Percentiles rank a stretch among this genome's conserved stretches.
Evolutionary conservation across 192 early-diverging fungal genomes (phyloP).

Genomic region (Coemansia pectinata): DNA sequence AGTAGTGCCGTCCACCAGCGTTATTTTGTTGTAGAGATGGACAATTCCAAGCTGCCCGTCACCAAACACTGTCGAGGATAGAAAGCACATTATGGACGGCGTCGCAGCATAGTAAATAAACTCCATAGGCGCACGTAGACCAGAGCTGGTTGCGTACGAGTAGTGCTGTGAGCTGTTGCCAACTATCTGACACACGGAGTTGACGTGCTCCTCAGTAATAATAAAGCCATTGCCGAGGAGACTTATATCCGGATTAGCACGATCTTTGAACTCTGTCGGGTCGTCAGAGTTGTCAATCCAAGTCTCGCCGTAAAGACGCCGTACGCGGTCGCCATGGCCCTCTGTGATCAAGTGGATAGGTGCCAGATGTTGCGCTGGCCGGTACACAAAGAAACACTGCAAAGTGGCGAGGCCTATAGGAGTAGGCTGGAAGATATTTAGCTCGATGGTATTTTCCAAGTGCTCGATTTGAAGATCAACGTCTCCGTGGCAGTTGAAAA

Average conservation of each 20-base stretch:
- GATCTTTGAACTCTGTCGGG: background rate
- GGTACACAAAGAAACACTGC: constrained; percentile 1
- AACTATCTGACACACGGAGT: constrained; percentile 73
- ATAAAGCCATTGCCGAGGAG: background rate
- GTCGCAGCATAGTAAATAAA: constrained; percentile 82
- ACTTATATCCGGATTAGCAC: background rate
- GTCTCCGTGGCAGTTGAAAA: no score
- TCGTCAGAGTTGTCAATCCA: constrained; percentile 7
- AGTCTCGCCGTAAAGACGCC: background rate
- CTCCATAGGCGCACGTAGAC: constrained; percentile 78
- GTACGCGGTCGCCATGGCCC: background rate
- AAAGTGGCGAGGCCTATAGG: background rate
- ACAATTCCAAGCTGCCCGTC: constrained; percentile 83
- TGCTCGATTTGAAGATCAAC: constrained; percentile 13
- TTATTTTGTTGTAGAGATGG: constrained; percentile 83
- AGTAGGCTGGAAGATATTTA: constrained; percentile 7
- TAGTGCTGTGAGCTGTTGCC: constrained; percentile 65
- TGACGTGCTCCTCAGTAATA: constrained; percentile 74
- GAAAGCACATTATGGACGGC: constrained; percentile 73
- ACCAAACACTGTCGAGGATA: constrained; percentile 81
- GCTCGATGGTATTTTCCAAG: background rate
- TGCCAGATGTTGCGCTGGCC: constrained; percentile 4
- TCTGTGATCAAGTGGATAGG: constrained; percentile 18
- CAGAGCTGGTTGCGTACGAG: constrained; percentile 53
- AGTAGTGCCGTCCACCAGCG: constrained; percentile 62